A percentile compares a stretch with the other conserved stretches of the same genome.
Evolutionary conservation across 2,329 filamentous ascomycete genomes (phyloP).

Genomic region (Colletotrichum tabaci): DNA sequence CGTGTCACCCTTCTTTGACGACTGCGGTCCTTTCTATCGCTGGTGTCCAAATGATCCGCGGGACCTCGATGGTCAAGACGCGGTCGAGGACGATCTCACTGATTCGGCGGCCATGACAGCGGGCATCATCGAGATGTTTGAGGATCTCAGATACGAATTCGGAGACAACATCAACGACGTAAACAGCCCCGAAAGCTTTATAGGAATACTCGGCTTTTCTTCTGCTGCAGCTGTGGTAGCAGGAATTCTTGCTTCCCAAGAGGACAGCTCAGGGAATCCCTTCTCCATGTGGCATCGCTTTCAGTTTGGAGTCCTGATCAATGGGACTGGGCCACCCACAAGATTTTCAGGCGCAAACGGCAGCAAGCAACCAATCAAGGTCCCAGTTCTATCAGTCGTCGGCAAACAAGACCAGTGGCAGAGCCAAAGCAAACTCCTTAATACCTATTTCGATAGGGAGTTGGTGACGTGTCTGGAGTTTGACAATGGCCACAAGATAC

Average conservation of each 20-base stretch:
- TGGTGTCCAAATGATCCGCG: slow-evolving; percentile 9
- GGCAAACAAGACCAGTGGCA: slow-evolving; percentile 21
- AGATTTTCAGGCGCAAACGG: no score
- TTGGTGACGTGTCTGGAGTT: slow-evolving; percentile 3
- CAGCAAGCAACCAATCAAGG: background rate
- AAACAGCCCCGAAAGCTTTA: background rate
- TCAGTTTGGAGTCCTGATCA: slow-evolving; percentile 14
- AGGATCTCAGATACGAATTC: slow-evolving; percentile 22
- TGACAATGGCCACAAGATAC: slow-evolving; percentile 25
- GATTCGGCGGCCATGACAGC: background rate
- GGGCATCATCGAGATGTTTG: slow-evolving; percentile 10
- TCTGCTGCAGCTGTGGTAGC: slow-evolving; percentile 15
- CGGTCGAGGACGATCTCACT: background rate
- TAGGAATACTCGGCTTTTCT: slow-evolving; percentile 13
- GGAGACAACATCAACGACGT: background rate
- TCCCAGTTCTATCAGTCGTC: slow-evolving; percentile 2
- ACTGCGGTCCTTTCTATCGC: slow-evolving; percentile 27
- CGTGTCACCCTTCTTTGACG: slow-evolving; percentile 28
- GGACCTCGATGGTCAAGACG: background rate
- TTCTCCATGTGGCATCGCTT: slow-evolving; percentile 7
- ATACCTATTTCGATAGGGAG: background rate
- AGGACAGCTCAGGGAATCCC: background rate
- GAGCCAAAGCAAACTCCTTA: background rate
- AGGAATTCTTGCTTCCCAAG: slow-evolving; percentile 14
- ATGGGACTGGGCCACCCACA: slow-evolving; percentile 11